Percentiles rank a stretch among this genome's conserved stretches.
Conservation (phyloP, 1,284 basidiomycete species). For the Ceratobasidium sp. region DNA sequence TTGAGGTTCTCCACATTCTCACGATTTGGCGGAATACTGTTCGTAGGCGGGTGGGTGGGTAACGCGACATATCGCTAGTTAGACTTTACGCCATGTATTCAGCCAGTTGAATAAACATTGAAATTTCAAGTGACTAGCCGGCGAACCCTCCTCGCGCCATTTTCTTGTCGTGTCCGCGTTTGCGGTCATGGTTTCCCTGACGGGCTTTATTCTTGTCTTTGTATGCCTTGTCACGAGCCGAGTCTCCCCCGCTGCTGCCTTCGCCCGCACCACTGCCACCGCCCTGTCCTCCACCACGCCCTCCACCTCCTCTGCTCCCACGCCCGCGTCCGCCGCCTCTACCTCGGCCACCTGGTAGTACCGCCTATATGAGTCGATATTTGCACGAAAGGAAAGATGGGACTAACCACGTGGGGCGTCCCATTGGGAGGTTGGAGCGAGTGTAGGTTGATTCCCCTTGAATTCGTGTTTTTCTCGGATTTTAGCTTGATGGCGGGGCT, state of each 20-base stretch:
- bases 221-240: slow-evolving; percentile 60
- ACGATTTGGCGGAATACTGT: slow-evolving; percentile 12
- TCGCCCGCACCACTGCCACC: slow-evolving; percentile 54
- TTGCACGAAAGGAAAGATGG: slow-evolving; percentile 46
- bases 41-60: slow-evolving; percentile 36
- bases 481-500: slow-evolving; percentile 76
- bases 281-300: slow-evolving; percentile 56
- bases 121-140: slow-evolving; percentile 17
- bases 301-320: slow-evolving; percentile 47
- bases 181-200: slow-evolving; percentile 43
- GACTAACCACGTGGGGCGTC: slow-evolving; percentile 40
- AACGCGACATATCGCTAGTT: slow-evolving; percentile 20
- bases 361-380: slow-evolving; percentile 45
- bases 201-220: slow-evolving; percentile 53
- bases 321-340: slow-evolving; percentile 55
- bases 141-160: slow-evolving; percentile 65
- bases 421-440: slow-evolving; percentile 23
- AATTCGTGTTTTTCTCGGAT: slow-evolving; percentile 79
- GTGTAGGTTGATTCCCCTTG: slow-evolving; percentile 64
- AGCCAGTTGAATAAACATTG: slow-evolving; percentile 22
- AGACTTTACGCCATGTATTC: slow-evolving; percentile 18
- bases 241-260: slow-evolving; percentile 50
- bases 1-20: slow-evolving; percentile 51
- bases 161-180: slow-evolving; percentile 65
- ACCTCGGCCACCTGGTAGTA: slow-evolving; percentile 30